Conservation (phyloP, 805 yeast species). For the Dipodascopsis uninucleata region DNA sequence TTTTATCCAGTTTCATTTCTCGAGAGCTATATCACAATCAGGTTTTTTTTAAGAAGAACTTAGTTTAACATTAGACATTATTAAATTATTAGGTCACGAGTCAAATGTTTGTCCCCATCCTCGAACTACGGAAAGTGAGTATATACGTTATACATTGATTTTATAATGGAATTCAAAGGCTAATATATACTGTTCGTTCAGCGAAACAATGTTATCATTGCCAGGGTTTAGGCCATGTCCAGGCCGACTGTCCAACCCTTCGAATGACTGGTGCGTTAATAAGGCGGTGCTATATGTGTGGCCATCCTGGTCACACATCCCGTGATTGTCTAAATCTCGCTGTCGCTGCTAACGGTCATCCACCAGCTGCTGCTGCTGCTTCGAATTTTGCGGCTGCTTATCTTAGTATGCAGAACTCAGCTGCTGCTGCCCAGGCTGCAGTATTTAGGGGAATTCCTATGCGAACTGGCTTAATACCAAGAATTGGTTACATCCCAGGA, state of each 20-base stretch:
- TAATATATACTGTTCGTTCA: conserved; percentile 2
- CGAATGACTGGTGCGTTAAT: conserved; percentile 47
- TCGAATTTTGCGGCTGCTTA: conserved; percentile 32
- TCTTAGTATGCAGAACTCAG: conserved; percentile 22
- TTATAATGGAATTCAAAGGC: background rate
- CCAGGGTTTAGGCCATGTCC: conserved; percentile 84
- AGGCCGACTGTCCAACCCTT: conserved; percentile 70
- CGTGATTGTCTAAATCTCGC: conserved; percentile 53
- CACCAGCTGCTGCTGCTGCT: conserved; percentile 16
- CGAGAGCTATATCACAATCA: too few relatives aligned
- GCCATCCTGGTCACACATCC: conserved; percentile 76
- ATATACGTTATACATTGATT: background rate
- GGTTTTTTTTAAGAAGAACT: too few relatives aligned
- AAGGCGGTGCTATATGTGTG: conserved; percentile 76
- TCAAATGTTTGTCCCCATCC: conserved; percentile 85
- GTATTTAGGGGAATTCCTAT: conserved; percentile 27
- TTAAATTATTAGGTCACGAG: conserved; percentile 56
- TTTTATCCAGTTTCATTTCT: too few relatives aligned
- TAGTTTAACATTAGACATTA: too few relatives aligned
- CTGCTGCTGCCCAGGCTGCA: conserved; percentile 26
- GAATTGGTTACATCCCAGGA: conserved; percentile 16
- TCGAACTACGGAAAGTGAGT: conserved; percentile 69
- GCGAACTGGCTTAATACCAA: conserved; percentile 25
- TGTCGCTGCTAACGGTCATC: conserved; percentile 24
- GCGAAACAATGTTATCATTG: conserved; percentile 55